Base-by-base conservation (phyloP, 176 grass and related monocot species). In the Stipa capillata region DNA sequence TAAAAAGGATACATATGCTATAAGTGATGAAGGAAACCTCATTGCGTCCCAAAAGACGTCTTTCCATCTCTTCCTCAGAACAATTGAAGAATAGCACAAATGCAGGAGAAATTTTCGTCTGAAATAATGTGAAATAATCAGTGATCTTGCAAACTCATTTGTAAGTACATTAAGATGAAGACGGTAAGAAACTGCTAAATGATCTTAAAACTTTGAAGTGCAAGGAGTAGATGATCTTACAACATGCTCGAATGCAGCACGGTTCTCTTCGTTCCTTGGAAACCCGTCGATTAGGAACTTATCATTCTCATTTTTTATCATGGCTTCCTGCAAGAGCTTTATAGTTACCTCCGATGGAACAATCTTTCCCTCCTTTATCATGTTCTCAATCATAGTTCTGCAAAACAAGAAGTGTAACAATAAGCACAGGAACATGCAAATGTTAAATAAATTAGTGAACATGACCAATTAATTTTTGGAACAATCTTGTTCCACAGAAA, bases 291-390 rank as follows among this genome's bases (percentile, higher is more conserved):
- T 97, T 34, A 97, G 79, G 37, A 97, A 97, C 81, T 83, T 97
- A 34, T 97, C 72, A 28, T 97, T 93, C 74, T 63, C 88, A 83
- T 10, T 89, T 87, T 97, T 90, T 48, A 87, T 72, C 85, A 97
- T 97, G 42, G 94, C 94, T 25, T 82, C 73, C 80, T 91, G 81
- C 83, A 97, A 78, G 59, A 97, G 90, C 77, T 91, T 89, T 89
- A 97, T 93, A 67, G 94, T 97, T 24, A 97, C 88, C 89, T 97
- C 90, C 1, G 94, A 93, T 29, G 94, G 88, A 72, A 97, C 94
- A 83, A 97, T 91, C 73, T 97, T 93, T 69, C 94, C 94, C 56
- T 97, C 94, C 70, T 93, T 97, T 88, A 97, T 96, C 93, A 96
- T 96, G 82, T 96, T 96, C 69, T 96, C 87, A 59, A 96, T 96